Evolutionary conservation across 2,329 filamentous ascomycete genomes (phyloP), one percentile per base, ranked within the genome.

Genomic region (Aspergillus amoenus): DNA sequence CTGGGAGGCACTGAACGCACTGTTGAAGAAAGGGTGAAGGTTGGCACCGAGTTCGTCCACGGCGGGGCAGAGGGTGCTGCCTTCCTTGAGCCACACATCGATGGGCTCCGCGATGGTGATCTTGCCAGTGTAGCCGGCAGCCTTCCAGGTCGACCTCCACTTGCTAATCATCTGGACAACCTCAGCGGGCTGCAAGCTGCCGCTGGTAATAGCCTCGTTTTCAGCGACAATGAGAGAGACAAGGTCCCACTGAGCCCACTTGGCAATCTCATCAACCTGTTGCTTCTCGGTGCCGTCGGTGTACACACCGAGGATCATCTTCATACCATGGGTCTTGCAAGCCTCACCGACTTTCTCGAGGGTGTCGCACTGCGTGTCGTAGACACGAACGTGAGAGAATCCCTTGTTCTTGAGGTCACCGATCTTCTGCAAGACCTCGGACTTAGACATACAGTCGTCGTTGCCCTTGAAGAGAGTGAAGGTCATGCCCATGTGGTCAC

Each of bases 1-100:
- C 50, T 83, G 70, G 4, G 76, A 68, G 59, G 92, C 84, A 22
- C 77, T 70, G 63, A 88, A 82, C 57, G 83, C 79, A 45, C 85
- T 72, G 82, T 95, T 95, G 88, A 97, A 97, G 88, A 89, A 97
- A 66, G 93, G 87, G 81, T 97, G 93, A 69, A 95, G 86, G 83
- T 97, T 96, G 76, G 86, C 87, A 76, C 88, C 90, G 39, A 91
- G 83, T 60, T 95, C 80, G 71, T 96, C 92, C 58, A 97, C 82
- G 67, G 82, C 83, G 37, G 70, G 67, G 83, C 93, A 97, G 61
- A 97, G 82, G 48, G 76, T 76, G 32, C 60, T 58, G 18, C 72
- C 83, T 62, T 88, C 81, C 52, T 79, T 65, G 77, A 91, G 79
- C 85, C 91, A 92, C 72, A 88, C 82, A 76, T 88, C 84, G 67